These are phyloP conservation scores for Thelephora ganbajun DNA, from an alignment of 768 basidiomycete species.

Conservation along the genomic window DNA sequence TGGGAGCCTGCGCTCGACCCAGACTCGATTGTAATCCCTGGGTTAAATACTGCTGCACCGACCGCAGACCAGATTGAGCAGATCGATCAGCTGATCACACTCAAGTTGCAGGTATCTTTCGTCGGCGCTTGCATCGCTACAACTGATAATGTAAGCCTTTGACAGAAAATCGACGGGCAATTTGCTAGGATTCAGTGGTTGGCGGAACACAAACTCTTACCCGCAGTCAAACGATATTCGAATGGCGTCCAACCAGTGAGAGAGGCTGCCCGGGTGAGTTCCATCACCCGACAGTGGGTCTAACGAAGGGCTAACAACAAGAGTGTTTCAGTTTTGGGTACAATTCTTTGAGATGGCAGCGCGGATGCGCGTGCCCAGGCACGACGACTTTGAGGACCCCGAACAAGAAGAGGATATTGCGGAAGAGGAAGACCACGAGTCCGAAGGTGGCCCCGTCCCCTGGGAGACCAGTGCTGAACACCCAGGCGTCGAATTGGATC, in stretches of 20 bases:
- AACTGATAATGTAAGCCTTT: not conserved
- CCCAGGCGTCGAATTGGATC: slow-evolving; percentile 9
- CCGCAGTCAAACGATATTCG: slow-evolving; percentile 82
- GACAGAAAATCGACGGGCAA: slow-evolving; percentile 85
- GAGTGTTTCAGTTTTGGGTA: slow-evolving; percentile 72
- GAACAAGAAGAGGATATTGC: slow-evolving; percentile 15
- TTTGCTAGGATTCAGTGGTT: slow-evolving; percentile 83
- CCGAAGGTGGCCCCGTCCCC: slow-evolving; percentile 10
- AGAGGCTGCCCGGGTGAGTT: slow-evolving; percentile 75
- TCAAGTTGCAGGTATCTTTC: slow-evolving; percentile 64
- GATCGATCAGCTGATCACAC: slow-evolving; percentile 89
- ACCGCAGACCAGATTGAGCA: slow-evolving; percentile 81
- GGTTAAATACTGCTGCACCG: slow-evolving; percentile 55
- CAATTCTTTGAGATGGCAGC: slow-evolving; percentile 94
- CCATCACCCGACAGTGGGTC: not conserved
- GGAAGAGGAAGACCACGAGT: slow-evolving; percentile 5
- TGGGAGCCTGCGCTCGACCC: slow-evolving; percentile 60
- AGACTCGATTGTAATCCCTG: slow-evolving; percentile 49
- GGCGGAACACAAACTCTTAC: slow-evolving; percentile 67
- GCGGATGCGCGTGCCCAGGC: slow-evolving; percentile 67
- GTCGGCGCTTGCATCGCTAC: not conserved
- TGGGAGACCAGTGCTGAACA: slow-evolving; percentile 11
- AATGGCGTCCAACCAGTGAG: slow-evolving; percentile 77
- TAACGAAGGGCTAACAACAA: not conserved
- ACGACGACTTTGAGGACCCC: slow-evolving; percentile 53